These are phyloP conservation scores for Fusarium pininemorale DNA, from an alignment of 2,329 filamentous ascomycete species.

Conservation along the genomic window DNA sequence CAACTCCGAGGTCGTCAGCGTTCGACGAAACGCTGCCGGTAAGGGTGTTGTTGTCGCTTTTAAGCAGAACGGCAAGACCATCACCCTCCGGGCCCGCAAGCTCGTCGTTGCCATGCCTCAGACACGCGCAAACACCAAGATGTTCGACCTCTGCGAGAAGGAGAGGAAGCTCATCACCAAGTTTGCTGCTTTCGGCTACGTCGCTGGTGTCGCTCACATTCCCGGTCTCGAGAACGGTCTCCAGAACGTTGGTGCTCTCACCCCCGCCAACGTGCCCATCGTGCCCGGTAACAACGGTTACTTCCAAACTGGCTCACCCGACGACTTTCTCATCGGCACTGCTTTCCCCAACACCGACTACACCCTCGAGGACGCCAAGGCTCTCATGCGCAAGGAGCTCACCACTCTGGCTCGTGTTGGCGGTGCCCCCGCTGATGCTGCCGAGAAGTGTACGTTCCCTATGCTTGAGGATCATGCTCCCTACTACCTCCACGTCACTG, in stretches of 20 bases:
- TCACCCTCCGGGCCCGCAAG: conserved; percentile 19
- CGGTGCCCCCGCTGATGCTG: background rate
- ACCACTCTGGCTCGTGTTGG: background rate
- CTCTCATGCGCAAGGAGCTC: conserved; percentile 15
- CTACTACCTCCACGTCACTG: conserved; percentile 17
- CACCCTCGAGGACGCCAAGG: background rate
- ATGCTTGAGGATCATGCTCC: conserved; percentile 17
- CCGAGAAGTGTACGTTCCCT: conserved; percentile 7
- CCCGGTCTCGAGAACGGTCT: conserved; percentile 8
- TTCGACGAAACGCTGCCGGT: background rate
- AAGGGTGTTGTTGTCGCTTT: conserved; percentile 2
- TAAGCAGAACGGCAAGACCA: background rate
- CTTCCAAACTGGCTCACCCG: background rate
- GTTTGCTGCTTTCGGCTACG: conserved; percentile 19
- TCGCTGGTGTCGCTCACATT: conserved; percentile 18
- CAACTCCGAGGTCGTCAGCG: conserved; percentile 5
- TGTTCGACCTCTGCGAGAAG: background rate
- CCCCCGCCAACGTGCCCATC: background rate
- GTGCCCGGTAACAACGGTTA: conserved; percentile 20
- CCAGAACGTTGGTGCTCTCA: conserved; percentile 23
- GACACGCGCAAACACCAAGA: conserved; percentile 10
- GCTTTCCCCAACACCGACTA: conserved; percentile 10
- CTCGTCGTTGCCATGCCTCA: conserved; percentile 31
- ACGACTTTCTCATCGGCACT: conserved; percentile 2
- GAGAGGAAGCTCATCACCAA: conserved; percentile 25